These are phyloP conservation scores for Didymella pinodella DNA, from an alignment of 2,329 filamentous ascomycete genomes.

Conservation along the genomic window DNA sequence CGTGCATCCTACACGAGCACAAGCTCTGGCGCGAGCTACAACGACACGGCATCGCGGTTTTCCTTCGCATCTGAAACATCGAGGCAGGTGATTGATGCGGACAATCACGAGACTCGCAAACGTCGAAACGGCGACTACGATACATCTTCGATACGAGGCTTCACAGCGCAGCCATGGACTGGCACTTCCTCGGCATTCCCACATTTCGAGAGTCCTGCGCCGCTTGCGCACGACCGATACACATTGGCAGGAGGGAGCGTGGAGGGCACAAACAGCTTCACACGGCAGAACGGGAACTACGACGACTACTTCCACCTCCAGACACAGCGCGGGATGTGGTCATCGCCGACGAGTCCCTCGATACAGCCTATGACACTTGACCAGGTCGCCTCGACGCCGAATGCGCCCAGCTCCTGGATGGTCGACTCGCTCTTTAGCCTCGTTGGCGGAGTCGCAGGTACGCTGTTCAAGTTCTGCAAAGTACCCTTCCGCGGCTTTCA, in stretches of 20 bases:
- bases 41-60: constrained; percentile 36
- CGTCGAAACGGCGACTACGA: constrained; percentile 32
- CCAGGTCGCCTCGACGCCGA: constrained; percentile 27
- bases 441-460: constrained; percentile 74
- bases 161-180: constrained; percentile 31
- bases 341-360: constrained; percentile 39
- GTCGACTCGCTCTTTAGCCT: constrained; percentile 63
- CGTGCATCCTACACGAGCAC: constrained; percentile 32
- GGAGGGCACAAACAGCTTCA: constrained; percentile 55
- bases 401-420: constrained; percentile 32
- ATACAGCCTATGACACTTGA: constrained; percentile 26
- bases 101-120: constrained; percentile 44
- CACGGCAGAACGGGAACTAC: constrained; percentile 50
- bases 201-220: constrained; percentile 50
- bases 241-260: constrained; percentile 58
- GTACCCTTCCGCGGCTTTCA: constrained; percentile 83
- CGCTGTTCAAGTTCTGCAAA: constrained; percentile 83
- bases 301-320: constrained; percentile 53
- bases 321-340: constrained; percentile 49
- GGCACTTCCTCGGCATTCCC: constrained; percentile 32
- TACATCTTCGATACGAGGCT: constrained; percentile 24
- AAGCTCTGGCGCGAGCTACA: constrained; percentile 27
- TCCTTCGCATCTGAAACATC: constrained; percentile 36
- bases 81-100: constrained; percentile 41
- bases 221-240: constrained; percentile 62